These are phyloP conservation scores for Posidonia oceanica DNA, from an alignment of 116 monocot genomes.

Conservation along the genomic window DNA sequence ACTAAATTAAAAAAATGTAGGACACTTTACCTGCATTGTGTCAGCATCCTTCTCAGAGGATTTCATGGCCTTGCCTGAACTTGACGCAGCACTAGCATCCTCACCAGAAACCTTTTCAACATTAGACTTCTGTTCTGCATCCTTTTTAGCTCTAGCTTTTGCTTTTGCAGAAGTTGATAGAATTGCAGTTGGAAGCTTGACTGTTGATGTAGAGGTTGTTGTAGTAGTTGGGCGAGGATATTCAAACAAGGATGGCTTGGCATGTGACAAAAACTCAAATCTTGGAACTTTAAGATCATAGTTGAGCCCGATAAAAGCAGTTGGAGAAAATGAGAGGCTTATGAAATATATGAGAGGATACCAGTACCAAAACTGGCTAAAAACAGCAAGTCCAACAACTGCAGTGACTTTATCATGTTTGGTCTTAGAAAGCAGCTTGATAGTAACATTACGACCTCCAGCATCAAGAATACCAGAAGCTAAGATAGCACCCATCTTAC, in stretches of 20 bases:
- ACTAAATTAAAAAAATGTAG: not conserved
- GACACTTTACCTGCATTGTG: slow-evolving; percentile 53
- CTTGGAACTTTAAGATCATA: slow-evolving; percentile 89
- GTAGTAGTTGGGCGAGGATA: slow-evolving; percentile 72
- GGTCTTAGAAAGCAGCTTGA: slow-evolving; percentile 80
- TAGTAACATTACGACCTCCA: slow-evolving; percentile 93
- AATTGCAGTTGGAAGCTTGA: slow-evolving; percentile 85
- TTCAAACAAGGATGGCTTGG: slow-evolving; percentile 88
- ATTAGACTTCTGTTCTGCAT: slow-evolving; percentile 61
- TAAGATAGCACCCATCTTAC: slow-evolving; percentile 99
- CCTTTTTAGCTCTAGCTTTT: slow-evolving; percentile 80
- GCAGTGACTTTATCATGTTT: slow-evolving; percentile 91
- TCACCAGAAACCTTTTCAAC: slow-evolving; percentile 20
- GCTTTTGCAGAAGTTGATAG: slow-evolving; percentile 90
- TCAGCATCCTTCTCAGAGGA: slow-evolving; percentile 52
- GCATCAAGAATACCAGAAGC: slow-evolving; percentile 99
- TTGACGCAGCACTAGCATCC: slow-evolving; percentile 27
- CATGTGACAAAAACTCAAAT: slow-evolving; percentile 92
- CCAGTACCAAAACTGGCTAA: slow-evolving; percentile 99
- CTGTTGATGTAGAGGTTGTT: slow-evolving; percentile 56
- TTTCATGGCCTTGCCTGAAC: slow-evolving; percentile 25
- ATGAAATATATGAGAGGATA: slow-evolving; percentile 96
- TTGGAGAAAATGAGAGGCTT: slow-evolving; percentile 84
- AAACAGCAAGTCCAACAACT: slow-evolving; percentile 95
- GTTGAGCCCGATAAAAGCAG: slow-evolving; percentile 92